These are phyloP conservation scores for Acer campestre DNA, from an alignment of 345 rosid species.

Conservation along the genomic window DNA sequence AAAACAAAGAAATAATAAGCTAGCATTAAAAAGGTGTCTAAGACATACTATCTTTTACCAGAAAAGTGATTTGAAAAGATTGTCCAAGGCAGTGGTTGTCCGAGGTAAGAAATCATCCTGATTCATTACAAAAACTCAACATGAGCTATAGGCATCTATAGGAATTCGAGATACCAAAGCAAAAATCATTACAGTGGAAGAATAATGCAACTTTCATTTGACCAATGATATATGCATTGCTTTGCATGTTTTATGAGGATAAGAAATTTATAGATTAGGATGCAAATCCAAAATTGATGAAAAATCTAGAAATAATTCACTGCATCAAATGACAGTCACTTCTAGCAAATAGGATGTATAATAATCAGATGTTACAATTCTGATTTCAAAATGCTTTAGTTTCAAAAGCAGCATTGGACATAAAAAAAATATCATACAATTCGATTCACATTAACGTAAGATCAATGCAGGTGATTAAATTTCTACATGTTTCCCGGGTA, in stretches of 20 bases:
- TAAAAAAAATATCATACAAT: too few relatives aligned
- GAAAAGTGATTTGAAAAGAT: conserved; percentile 77
- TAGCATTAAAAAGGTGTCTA: conserved; percentile 30
- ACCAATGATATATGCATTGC: background rate
- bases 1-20: background rate
- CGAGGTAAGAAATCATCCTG: conserved; percentile 99
- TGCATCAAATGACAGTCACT: background rate
- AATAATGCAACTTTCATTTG: background rate
- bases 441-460: too few relatives aligned
- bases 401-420: background rate
- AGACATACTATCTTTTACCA: conserved; percentile 70
- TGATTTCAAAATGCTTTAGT: background rate
- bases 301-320: background rate
- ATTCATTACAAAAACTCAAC: conserved; percentile 28
- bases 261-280: background rate
- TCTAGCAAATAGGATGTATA: background rate
- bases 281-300: background rate
- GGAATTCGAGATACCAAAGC: background rate
- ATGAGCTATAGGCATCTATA: conserved; percentile 5
- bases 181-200: background rate
- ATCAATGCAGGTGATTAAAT: too few relatives aligned
- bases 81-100: conserved; percentile 77
- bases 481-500: too few relatives aligned
- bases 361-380: background rate
- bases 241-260: background rate